Percentiles rank a stretch among this genome's conserved stretches.
Evolutionary conservation across 1,139 yeast genomes (phyloP).

Genomic region (Yamadazyma songkhlaensis): DNA sequence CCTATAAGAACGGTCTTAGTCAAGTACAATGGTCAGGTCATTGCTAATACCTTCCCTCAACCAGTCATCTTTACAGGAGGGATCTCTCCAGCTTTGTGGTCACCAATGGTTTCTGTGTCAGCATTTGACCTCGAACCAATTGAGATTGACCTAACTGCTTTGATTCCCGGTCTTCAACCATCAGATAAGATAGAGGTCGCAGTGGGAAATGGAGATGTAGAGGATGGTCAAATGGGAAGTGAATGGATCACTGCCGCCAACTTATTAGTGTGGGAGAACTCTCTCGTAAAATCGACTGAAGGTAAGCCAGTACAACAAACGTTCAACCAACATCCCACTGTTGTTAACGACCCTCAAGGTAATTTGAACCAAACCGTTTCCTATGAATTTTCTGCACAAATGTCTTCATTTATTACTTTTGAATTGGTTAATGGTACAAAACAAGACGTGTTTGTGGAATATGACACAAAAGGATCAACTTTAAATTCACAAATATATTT

Average conservation of each 20-base stretch:
- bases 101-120: conserved; percentile 67
- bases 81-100: conserved; percentile 74
- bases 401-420: conserved; percentile 26
- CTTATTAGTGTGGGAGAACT: conserved; percentile 58
- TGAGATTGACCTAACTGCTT: conserved; percentile 64
- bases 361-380: conserved; percentile 34
- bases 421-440: conserved; percentile 34
- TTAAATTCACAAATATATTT: conserved; percentile 31
- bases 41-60: conserved; percentile 52
- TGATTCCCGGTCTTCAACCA: conserved; percentile 63
- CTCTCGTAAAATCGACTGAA: conserved; percentile 29
- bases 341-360: conserved; percentile 11
- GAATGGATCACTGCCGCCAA: conserved; percentile 76
- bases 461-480: conserved; percentile 21
- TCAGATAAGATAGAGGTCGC: conserved; percentile 32
- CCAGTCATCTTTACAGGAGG: conserved; percentile 78
- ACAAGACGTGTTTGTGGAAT: conserved; percentile 18
- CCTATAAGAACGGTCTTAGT: conserved; percentile 58
- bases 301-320: conserved; percentile 35
- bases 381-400: conserved; percentile 15
- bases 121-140: conserved; percentile 71
- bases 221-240: conserved; percentile 39
- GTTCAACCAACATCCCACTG: conserved; percentile 16
- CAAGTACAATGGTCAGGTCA: conserved; percentile 46
- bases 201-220: conserved; percentile 51